Evolutionary conservation across 2,329 filamentous ascomycete species (phyloP).

Genomic region (Leptographium wingfieldii): DNA sequence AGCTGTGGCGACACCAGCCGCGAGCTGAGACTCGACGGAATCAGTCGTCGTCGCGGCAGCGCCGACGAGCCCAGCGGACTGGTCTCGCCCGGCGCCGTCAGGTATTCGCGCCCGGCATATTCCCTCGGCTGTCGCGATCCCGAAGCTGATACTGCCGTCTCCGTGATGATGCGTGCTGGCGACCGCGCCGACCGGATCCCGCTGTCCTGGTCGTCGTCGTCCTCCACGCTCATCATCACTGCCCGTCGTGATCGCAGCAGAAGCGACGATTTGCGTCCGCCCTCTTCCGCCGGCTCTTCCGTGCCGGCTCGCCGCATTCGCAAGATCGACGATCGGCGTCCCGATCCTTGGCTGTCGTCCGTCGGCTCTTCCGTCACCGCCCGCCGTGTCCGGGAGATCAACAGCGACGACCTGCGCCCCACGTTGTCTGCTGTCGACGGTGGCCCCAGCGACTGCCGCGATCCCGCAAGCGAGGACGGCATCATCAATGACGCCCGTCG

Average conservation of each 20-base stretch:
- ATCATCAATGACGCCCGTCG: slow-evolving; percentile 18
- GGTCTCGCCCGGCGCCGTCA: neutral
- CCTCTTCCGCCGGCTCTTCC: slow-evolving; percentile 37
- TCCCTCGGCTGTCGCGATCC: slow-evolving; percentile 25
- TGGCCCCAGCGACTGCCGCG: slow-evolving; percentile 27
- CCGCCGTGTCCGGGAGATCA: slow-evolving; percentile 28
- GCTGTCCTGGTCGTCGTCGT: slow-evolving; percentile 37
- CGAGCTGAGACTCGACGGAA: slow-evolving; percentile 34
- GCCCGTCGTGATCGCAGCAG: slow-evolving; percentile 31
- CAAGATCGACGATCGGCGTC: slow-evolving; percentile 31
- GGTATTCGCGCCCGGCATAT: slow-evolving; percentile 10
- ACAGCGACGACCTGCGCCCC: slow-evolving; percentile 41
- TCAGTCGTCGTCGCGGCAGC: slow-evolving; percentile 40
- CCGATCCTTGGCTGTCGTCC: slow-evolving; percentile 20
- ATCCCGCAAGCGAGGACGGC: slow-evolving; percentile 30
- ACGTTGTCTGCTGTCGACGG: slow-evolving; percentile 27
- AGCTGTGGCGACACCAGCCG: slow-evolving; percentile 29
- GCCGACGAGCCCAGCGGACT: slow-evolving; percentile 27
- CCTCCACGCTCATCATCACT: slow-evolving; percentile 25
- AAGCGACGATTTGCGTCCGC: slow-evolving; percentile 31
- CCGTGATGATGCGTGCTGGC: slow-evolving; percentile 26
- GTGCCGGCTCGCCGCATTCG: slow-evolving; percentile 26
- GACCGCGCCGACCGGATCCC: slow-evolving; percentile 24
- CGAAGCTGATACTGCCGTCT: slow-evolving; percentile 19
- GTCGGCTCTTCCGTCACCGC: slow-evolving; percentile 34